A percentile compares a stretch with the other conserved stretches of the same genome.
Evolutionary conservation across 2,329 filamentous ascomycete genomes (phyloP).

Genomic region (Alternaria arbusti): DNA sequence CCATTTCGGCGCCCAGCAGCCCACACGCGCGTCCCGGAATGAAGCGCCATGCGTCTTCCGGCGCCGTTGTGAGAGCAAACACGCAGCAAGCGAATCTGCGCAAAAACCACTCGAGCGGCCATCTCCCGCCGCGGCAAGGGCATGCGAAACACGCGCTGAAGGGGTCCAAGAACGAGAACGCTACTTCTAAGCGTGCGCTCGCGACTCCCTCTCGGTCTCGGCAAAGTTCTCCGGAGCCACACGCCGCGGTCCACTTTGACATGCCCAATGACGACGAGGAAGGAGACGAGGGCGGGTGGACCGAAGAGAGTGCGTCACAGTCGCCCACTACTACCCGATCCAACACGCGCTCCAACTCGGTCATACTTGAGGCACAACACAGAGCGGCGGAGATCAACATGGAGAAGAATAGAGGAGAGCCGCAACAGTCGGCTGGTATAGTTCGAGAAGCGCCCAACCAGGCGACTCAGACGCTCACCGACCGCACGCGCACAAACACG

Average conservation of each 20-base stretch:
- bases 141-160: slow-evolving; percentile 50
- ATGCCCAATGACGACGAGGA: slow-evolving; percentile 40
- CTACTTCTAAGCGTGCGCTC: slow-evolving; percentile 38
- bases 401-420: slow-evolving; percentile 29
- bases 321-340: slow-evolving; percentile 51
- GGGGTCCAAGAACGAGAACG: slow-evolving; percentile 42
- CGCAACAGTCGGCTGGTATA: slow-evolving; percentile 15
- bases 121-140: slow-evolving; percentile 51
- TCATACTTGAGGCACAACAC: slow-evolving; percentile 44
- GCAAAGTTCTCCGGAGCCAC: slow-evolving; percentile 43
- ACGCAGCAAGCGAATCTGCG: slow-evolving; percentile 45
- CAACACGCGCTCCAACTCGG: slow-evolving; percentile 50
- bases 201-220: slow-evolving; percentile 39
- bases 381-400: slow-evolving; percentile 31
- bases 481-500: slow-evolving; percentile 33
- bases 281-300: slow-evolving; percentile 48
- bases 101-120: slow-evolving; percentile 55
- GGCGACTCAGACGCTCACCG: slow-evolving; percentile 28
- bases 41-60: slow-evolving; percentile 53
- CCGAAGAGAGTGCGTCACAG: slow-evolving; percentile 51
- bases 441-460: slow-evolving; percentile 15
- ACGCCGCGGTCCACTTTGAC: slow-evolving; percentile 52
- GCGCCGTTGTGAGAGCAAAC: slow-evolving; percentile 43
- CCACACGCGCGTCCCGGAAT: slow-evolving; percentile 44
- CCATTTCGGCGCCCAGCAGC: slow-evolving; percentile 44